phyloP scores from a whole-genome alignment of 768 basidiomycete species.

The Termitomyces sp. region DNA sequence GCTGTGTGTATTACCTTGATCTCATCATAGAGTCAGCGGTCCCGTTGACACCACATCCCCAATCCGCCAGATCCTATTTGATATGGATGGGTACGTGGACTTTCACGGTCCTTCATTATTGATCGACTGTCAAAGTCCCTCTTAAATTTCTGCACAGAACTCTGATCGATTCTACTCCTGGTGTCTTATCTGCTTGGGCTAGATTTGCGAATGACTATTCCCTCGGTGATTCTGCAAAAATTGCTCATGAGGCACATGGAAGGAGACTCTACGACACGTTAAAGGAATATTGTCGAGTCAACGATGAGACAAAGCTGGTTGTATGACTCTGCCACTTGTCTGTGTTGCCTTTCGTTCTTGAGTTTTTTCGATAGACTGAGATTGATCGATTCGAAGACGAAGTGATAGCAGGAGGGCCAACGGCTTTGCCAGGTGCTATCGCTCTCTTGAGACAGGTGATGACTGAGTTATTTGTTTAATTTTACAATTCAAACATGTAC shows the following conservation, averaged over 20 bases:
- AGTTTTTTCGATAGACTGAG: slow-evolving; percentile 41
- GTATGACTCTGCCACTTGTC: slow-evolving; percentile 29
- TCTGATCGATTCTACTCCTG: slow-evolving; percentile 79
- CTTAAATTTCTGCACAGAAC: slow-evolving; percentile 35
- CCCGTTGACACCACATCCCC: slow-evolving; percentile 2
- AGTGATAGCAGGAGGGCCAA: slow-evolving; percentile 59
- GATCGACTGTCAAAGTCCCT: background rate
- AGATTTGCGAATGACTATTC: slow-evolving; percentile 60
- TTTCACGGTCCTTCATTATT: background rate
- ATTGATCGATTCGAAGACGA: slow-evolving; percentile 74
- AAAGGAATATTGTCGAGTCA: slow-evolving; percentile 58
- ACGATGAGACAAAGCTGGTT: slow-evolving; percentile 48
- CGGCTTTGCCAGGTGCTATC: slow-evolving; percentile 61
- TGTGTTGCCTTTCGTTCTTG: background rate
- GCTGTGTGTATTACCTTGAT: slow-evolving; percentile 35
- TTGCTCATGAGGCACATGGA: slow-evolving; percentile 67
- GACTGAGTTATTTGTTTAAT: background rate
- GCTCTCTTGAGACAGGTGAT: slow-evolving; percentile 50
- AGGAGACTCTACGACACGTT: slow-evolving; percentile 73
- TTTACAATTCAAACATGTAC: background rate
- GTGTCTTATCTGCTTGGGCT: slow-evolving; percentile 74
- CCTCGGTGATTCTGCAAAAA: slow-evolving; percentile 37
- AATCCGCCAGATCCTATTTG: slow-evolving; percentile 50
- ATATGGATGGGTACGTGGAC: slow-evolving; percentile 57
- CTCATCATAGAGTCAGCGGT: background rate